Conservation (phyloP, 2,329 filamentous ascomycete species). For the Paecilomyces fulvus region DNA sequence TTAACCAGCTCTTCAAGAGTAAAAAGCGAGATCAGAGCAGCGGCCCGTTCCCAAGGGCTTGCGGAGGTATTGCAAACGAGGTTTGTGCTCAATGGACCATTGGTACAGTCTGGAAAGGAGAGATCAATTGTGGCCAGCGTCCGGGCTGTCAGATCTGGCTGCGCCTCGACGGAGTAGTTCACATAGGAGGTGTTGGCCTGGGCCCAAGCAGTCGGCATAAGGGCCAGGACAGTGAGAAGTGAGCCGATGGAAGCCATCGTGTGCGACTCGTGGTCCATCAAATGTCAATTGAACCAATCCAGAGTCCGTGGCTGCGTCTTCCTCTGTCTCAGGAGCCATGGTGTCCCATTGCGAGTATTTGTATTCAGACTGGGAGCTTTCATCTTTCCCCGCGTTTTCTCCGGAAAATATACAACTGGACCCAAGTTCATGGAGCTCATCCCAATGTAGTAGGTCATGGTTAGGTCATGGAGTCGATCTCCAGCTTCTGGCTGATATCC, state of each 20-base stretch:
- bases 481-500: neutral
- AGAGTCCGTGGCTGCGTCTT: neutral
- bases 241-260: conserved; percentile 12
- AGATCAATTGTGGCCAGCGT: conserved; percentile 13
- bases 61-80: conserved; percentile 44
- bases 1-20: conserved; percentile 49
- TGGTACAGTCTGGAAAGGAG: conserved; percentile 44
- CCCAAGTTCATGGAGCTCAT: neutral
- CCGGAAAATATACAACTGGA: neutral
- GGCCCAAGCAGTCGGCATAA: conserved; percentile 13
- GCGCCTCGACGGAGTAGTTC: conserved; percentile 17
- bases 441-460: neutral
- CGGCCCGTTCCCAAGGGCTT: conserved; percentile 32
- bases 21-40: conserved; percentile 44
- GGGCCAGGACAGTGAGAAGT: conserved; percentile 12
- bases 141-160: conserved; percentile 15
- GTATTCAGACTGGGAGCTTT: neutral
- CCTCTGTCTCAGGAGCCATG: neutral
- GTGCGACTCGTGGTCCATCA: neutral
- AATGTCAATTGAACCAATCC: neutral
- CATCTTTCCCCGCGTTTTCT: neutral
- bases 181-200: conserved; percentile 20
- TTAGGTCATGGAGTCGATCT: neutral
- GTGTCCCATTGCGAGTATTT: neutral
- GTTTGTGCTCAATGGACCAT: conserved; percentile 43